Evolutionary conservation across 495 filamentous ascomycete genomes (phyloP).

Genomic region (Aspergillus ellipticus): DNA sequence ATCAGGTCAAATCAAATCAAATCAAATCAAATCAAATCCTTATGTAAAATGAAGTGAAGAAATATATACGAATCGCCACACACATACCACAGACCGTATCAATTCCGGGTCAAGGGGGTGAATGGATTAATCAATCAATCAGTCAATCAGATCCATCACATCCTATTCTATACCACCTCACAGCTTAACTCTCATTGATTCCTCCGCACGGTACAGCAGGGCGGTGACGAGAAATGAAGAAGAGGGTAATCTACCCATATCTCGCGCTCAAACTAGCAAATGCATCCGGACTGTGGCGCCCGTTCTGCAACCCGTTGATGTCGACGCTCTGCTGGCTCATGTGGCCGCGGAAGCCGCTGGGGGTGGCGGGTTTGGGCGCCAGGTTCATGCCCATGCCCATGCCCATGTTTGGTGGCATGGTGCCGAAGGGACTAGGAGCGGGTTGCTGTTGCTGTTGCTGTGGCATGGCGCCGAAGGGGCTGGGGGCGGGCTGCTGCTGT

Average conservation of each 20-base stretch:
- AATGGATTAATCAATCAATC: background rate
- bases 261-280: conserved; percentile 88
- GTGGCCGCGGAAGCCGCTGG: conserved; percentile 44
- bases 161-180: no score
- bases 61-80: background rate
- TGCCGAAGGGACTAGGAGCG: no score
- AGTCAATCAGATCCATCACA: no score
- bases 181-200: no score
- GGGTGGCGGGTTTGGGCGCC: conserved; percentile 14
- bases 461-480: no score
- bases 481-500: no score
- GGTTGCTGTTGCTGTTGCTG: no score
- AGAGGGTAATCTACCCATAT: conserved; percentile 24
- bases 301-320: conserved; percentile 68
- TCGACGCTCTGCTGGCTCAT: conserved; percentile 88
- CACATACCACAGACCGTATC: no score
- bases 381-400: conserved; percentile 4
- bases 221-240: conserved; percentile 5
- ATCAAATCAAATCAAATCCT: background rate
- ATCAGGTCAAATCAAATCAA: no score
- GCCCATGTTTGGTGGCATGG: no score
- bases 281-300: conserved; percentile 91
- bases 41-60: no score
- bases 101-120: background rate
- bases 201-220: no score